Evolutionary conservation across 345 rosid species (phyloP).

Genomic region (Euclidium syriacum): DNA sequence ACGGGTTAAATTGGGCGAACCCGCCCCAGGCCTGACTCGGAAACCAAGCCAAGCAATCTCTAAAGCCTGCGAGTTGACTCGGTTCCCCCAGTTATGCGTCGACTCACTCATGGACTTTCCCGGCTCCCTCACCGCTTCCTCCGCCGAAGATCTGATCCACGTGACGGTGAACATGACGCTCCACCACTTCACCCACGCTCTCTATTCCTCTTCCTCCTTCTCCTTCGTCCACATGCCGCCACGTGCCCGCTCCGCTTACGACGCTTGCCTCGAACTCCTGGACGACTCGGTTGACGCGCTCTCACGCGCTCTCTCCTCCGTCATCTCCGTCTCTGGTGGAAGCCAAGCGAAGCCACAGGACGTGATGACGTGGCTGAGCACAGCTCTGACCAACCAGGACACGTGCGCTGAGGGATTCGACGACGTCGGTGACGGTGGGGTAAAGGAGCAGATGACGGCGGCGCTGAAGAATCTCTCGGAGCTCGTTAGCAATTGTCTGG

Average conservation of each 20-base stretch:
- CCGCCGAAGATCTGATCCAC: slow-evolving; percentile 72
- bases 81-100: slow-evolving; percentile 60
- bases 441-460: slow-evolving; percentile 54
- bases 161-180: slow-evolving; percentile 91
- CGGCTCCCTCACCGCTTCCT: slow-evolving; percentile 48
- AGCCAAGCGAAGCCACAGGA: slow-evolving; percentile 31
- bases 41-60: slow-evolving; percentile 82
- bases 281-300: slow-evolving; percentile 84
- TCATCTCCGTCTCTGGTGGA: slow-evolving; percentile 25
- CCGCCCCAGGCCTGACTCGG: slow-evolving; percentile 25
- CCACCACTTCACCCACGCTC: slow-evolving; percentile 72
- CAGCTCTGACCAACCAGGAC: slow-evolving; percentile 89
- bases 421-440: slow-evolving; percentile 51
- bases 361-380: slow-evolving; percentile 93
- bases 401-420: slow-evolving; percentile 85
- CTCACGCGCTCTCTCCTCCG: slow-evolving; percentile 54
- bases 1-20: slow-evolving; percentile 7
- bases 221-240: slow-evolving; percentile 54
- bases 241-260: slow-evolving; percentile 67
- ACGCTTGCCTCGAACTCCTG: slow-evolving; percentile 80
- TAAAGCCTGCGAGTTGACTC: slow-evolving; percentile 54
- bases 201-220: slow-evolving; percentile 51
- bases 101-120: slow-evolving; percentile 67
- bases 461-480: slow-evolving; percentile 73
- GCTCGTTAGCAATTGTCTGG: slow-evolving; percentile 82